Conservation (phyloP, 176 grass and related monocot genomes). For the Musa itinerans region DNA sequence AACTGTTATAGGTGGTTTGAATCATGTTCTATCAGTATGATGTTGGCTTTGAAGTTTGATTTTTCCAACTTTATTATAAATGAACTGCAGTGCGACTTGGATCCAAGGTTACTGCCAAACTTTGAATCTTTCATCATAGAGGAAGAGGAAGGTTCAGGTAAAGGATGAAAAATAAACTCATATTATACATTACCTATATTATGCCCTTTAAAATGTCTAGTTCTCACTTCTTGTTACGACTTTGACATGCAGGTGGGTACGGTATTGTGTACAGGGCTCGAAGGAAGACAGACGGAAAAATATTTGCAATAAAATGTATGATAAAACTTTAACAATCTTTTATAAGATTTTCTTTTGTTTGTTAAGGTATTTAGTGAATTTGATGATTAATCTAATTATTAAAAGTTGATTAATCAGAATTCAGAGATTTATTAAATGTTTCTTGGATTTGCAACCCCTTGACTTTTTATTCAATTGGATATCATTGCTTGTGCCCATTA, state of each 20-base stretch:
- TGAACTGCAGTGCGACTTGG: conserved; percentile 36
- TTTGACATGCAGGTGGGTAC: conserved; percentile 56
- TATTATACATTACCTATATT: not conserved
- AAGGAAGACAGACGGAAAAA: conserved; percentile 51
- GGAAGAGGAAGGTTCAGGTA: conserved; percentile 99
- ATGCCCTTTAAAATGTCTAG: not conserved
- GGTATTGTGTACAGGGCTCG: conserved; percentile 77
- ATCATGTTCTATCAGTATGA: too few relatives aligned
- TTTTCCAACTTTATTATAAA: not conserved
- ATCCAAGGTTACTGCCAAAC: conserved; percentile 47
- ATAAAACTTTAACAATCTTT: not conserved
- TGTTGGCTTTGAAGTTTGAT: too few relatives aligned
- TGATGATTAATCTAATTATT: not conserved
- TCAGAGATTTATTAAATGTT: too few relatives aligned
- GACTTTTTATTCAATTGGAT: too few relatives aligned
- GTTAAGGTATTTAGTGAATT: not conserved
- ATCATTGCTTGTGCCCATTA: too few relatives aligned
- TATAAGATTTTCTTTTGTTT: not conserved
- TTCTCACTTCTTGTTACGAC: conserved; percentile 9
- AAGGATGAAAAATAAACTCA: not conserved
- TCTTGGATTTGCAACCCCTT: too few relatives aligned
- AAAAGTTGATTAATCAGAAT: too few relatives aligned
- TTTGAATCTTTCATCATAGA: conserved; percentile 63
- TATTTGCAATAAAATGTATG: conserved; percentile 94
- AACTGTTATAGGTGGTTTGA: not conserved